Evolutionary conservation across 2,329 filamentous ascomycete genomes (phyloP), one percentile per base, ranked within the genome.

Genomic region (Dryadomyces sulphureus): DNA sequence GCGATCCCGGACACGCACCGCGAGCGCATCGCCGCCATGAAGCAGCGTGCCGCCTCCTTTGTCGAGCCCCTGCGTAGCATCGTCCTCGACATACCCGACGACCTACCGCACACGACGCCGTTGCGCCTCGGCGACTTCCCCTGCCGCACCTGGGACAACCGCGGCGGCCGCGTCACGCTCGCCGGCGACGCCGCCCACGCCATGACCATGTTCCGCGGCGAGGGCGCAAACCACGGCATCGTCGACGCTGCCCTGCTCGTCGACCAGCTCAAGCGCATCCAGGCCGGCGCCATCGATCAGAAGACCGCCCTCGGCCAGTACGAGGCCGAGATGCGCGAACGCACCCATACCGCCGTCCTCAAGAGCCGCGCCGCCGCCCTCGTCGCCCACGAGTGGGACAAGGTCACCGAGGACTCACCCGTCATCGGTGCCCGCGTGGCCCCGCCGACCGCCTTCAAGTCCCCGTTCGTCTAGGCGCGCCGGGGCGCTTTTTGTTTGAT

Each of bases 111-210:
- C 3, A 60, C 61, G 12, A 59, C 64, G 25, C 58, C 64, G 27
- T 57, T 65, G 4, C 57, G 58, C 4, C 48, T 63, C 3, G 57
- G 59, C 35, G 64, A 67, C 50, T 60, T 22, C 21, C 40, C 40
- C 8, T 63, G 49, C 62, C 57, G 56, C 2, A 54, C 56, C 7
- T 72, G 68, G 67, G 58, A 66, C 48, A 66, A 66, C 41, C 55
- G 53, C 12, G 54, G 57, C 36, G 70, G 69, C 4, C 59, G 61
- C 1, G 64, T 70, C 3, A 69, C 69, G 1, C 56, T 77, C 1
- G 60, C 67, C 4, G 73, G 73, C 4, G 73, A 77, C 54, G 66
- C 72, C 2, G 72, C 72, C 0, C 72, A 77, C 55, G 67, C 72
- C n/a, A 76, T 77, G 72, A 73, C 70, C 25, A 73, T 75, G 70